These are phyloP conservation scores for Tricholoma hemisulphureum DNA, from an alignment of 768 basidiomycete species.

Conservation along the genomic window DNA sequence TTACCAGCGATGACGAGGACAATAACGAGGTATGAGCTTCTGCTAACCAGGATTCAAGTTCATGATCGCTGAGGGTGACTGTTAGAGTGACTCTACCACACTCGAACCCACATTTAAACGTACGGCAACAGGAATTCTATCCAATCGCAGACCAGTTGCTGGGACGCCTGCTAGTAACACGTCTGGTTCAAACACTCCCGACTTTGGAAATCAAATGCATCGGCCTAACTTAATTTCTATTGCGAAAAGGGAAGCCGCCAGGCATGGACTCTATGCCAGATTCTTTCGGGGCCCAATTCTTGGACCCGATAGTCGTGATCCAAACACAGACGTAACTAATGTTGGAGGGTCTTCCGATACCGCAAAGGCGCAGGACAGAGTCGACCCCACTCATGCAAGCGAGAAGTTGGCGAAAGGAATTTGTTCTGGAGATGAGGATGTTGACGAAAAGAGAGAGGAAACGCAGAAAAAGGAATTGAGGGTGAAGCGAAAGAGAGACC, in stretches of 20 bases:
- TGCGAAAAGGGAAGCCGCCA: slow-evolving; percentile 80
- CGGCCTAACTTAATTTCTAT: slow-evolving; percentile 53
- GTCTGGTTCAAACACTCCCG: slow-evolving; percentile 44
- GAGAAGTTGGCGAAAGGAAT: slow-evolving; percentile 15
- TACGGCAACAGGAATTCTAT: slow-evolving; percentile 75
- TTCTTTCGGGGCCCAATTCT: slow-evolving; percentile 81
- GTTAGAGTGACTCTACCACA: slow-evolving; percentile 6
- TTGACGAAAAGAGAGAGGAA: slow-evolving; percentile 13
- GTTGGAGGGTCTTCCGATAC: not conserved
- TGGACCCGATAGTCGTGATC: slow-evolving; percentile 39
- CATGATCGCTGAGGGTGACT: not conserved
- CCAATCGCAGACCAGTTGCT: slow-evolving; percentile 58
- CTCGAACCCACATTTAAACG: slow-evolving; percentile 28
- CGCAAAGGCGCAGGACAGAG: not conserved
- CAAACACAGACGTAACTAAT: not conserved
- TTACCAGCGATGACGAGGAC: slow-evolving; percentile 53
- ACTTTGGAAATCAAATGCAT: slow-evolving; percentile 25
- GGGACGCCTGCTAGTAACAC: slow-evolving; percentile 51
- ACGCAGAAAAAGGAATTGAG: slow-evolving; percentile 18
- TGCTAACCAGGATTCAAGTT: not conserved
- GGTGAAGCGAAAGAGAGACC: slow-evolving; percentile 20
- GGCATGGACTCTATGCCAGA: slow-evolving; percentile 67
- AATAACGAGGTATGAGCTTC: slow-evolving; percentile 19
- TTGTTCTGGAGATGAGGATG: slow-evolving; percentile 6
- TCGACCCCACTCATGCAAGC: not conserved